Evolutionary conservation across 306 rosid genomes (phyloP).

Genomic region (Prunus campanulata): DNA sequence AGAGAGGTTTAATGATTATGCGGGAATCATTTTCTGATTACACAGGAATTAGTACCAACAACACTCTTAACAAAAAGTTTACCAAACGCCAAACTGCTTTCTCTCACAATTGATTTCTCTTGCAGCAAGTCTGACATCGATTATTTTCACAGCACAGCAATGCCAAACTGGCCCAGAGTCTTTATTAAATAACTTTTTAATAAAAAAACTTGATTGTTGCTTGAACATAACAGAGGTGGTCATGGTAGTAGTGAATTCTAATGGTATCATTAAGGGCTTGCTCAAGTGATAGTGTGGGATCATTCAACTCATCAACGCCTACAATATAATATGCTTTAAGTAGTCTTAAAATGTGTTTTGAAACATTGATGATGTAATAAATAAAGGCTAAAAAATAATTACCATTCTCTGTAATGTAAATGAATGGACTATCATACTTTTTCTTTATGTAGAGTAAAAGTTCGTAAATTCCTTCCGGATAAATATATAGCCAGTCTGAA

Average conservation of each 20-base stretch:
- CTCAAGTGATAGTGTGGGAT: constrained; percentile 38
- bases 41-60: no score
- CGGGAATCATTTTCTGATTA: no score
- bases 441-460: constrained; percentile 43
- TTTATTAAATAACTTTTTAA: neutral
- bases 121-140: no score
- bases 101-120: no score
- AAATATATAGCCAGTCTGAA: constrained; percentile 34
- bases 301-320: constrained; percentile 59
- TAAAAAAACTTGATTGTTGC: constrained; percentile 39
- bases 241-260: constrained; percentile 42
- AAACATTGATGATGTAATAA: neutral
- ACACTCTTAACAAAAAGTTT: no score
- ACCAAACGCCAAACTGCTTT: no score
- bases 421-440: constrained; percentile 46
- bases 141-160: no score
- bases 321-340: neutral
- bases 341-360: no score
- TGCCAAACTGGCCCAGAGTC: no score
- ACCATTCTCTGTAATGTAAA: constrained; percentile 75
- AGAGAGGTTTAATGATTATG: no score
- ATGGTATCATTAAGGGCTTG: constrained; percentile 27
- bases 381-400: neutral
- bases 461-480: constrained; percentile 53
- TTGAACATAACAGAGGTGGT: constrained; percentile 40